Evolutionary conservation across 1,284 basidiomycete species (phyloP).

Genomic region (Ganoderma sinense): DNA sequence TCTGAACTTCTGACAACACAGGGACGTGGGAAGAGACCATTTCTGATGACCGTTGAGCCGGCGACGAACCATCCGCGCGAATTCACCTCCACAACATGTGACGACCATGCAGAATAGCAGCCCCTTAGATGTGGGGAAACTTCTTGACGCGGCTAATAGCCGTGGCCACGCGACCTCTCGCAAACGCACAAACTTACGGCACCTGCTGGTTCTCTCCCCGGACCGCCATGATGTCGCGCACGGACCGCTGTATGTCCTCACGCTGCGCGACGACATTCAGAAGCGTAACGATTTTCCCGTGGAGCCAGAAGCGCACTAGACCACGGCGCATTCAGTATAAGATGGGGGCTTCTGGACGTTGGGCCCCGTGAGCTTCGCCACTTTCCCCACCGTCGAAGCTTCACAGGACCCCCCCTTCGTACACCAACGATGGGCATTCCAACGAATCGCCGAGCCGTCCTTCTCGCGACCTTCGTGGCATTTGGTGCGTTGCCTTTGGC

Average conservation of each 20-base stretch:
- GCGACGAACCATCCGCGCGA: constrained; percentile 10
- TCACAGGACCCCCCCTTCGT: constrained; percentile 1
- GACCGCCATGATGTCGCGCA: constrained; percentile 20
- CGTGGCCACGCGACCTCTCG: constrained; percentile 20
- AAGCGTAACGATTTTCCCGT: constrained; percentile 16
- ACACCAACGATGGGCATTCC: constrained; percentile 47
- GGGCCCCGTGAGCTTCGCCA: constrained; percentile 27
- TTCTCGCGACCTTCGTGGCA: constrained; percentile 69
- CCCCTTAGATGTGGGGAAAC: neutral
- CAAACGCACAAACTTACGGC: constrained; percentile 11
- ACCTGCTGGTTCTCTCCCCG: constrained; percentile 9
- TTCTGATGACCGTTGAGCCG: constrained; percentile 18
- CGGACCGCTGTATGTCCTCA: constrained; percentile 23
- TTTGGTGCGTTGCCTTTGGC: constrained; percentile 43
- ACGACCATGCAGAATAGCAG: constrained; percentile 15
- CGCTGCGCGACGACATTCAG: constrained; percentile 15
- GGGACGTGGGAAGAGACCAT: constrained; percentile 11
- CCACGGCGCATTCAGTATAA: neutral
- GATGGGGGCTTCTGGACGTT: neutral
- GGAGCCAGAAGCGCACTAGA: constrained; percentile 10
- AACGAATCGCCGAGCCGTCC: constrained; percentile 64
- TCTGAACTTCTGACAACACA: neutral
- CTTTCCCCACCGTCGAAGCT: constrained; percentile 12
- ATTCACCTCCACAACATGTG: constrained; percentile 18
- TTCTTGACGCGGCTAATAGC: constrained; percentile 11